Evolutionary conservation across 1,284 basidiomycete species (phyloP), one percentile per base, ranked within the genome.

Genomic region (Amylostereum areolatum): DNA sequence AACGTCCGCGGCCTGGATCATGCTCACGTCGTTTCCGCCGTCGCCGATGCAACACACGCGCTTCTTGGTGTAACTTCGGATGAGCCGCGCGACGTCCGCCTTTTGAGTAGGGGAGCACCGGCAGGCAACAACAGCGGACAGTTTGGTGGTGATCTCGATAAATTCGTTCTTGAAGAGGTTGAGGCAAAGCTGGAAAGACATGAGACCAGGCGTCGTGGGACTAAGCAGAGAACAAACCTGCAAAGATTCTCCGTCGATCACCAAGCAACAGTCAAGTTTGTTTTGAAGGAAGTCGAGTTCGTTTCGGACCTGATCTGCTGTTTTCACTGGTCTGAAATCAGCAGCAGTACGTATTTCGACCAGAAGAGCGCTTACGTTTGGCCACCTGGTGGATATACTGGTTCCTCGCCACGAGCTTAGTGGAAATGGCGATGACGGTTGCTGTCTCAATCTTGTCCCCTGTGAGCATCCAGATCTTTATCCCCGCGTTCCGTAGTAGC

Each of bases 381-480:
- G 96, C 81, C 29, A 98, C 89, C 62, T 97, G 94, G 60, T 98
- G 95, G 33, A 99, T 97, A 64, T 97, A 98, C 66, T 99, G 97
- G 61, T 94, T 94, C 57, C 97, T 77, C 12, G 92, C 89, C 0
- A 99, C 96, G 27, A 99, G 75, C 65, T 98, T 99, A 30, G 92
- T 97, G 34, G 93, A 97, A 54, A 98, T 94, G 1, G 96, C 95
- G 59, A 99, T 99, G 67, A 95, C 97, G 31, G 95, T 90, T 5
- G 97, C 97, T 2, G 97, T 99, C 73, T 99, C 97, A 54, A 99
- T 94, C 73, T 99, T 99, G 70, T 99, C 97, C 0, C 97, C 97
- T 0, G 97, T 99, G 59, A 99, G 74, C 97, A 99, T 99, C 97
- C 97, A 99, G 49, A 99, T 97, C 74, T 93, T 97, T 69, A 99